Evolutionary conservation across 78 protist species (phyloP).

Genomic region (Chrysochromulina parva): DNA sequence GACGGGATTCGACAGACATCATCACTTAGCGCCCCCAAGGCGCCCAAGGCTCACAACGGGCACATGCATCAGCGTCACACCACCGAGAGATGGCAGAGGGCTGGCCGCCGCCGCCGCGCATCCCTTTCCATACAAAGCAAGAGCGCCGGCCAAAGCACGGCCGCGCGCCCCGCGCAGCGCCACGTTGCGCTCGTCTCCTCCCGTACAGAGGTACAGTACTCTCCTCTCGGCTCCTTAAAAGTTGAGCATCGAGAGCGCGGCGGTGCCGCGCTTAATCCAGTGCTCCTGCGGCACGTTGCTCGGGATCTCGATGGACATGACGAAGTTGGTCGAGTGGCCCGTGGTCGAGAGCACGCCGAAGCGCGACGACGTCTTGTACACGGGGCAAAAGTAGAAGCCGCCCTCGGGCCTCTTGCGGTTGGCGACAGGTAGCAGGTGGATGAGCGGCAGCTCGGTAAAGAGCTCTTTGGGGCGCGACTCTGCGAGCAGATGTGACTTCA

Average conservation of each 20-base stretch:
- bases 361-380: slow-evolving; percentile 66
- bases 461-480: slow-evolving; percentile 68
- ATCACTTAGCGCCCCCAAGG: too few species aligned
- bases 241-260: slow-evolving; percentile 2
- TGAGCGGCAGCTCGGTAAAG: background rate
- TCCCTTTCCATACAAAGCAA: too few species aligned
- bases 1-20: too few species aligned
- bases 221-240: background rate
- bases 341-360: slow-evolving; percentile 78
- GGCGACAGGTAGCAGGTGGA: slow-evolving; percentile 30
- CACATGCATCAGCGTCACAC: too few species aligned
- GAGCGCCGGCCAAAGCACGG: too few species aligned
- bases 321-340: slow-evolving; percentile 28
- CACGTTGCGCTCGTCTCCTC: too few species aligned
- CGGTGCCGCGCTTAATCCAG: slow-evolving; percentile 40
- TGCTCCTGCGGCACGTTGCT: background rate
- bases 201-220: too few species aligned
- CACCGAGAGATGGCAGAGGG: too few species aligned
- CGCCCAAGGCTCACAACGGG: too few species aligned
- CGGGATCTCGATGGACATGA: slow-evolving; percentile 9
- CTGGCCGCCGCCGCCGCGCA: too few species aligned
- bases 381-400: slow-evolving; percentile 58
- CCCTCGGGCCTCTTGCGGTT: slow-evolving; percentile 30
- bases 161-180: too few species aligned
- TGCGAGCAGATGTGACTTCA: background rate